Evolutionary conservation across 176 grass and related monocot genomes (phyloP).

Genomic region (Phoenix dactylifera): DNA sequence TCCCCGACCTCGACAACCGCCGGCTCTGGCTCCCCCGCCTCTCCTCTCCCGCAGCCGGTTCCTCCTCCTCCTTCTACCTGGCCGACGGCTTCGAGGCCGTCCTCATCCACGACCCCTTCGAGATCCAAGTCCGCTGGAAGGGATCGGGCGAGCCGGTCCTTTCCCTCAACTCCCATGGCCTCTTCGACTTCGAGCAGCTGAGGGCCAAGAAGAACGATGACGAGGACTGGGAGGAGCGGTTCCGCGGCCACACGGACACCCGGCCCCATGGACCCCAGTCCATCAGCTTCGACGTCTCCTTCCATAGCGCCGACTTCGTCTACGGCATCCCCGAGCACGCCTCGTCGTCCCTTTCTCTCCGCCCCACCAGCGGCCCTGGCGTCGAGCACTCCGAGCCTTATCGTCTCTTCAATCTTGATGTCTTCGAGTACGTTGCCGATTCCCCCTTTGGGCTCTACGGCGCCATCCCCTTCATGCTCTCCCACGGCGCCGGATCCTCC

Average conservation of each 20-base stretch:
- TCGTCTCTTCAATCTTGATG: conserved; percentile 88
- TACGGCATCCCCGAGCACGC: conserved; percentile 91
- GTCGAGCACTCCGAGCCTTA: conserved; percentile 83
- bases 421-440: conserved; percentile 80
- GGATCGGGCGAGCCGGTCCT: conserved; percentile 42
- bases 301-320: conserved; percentile 73
- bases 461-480: conserved; percentile 92
- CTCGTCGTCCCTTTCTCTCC: conserved; percentile 59
- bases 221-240: conserved; percentile 66
- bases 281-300: conserved; percentile 79
- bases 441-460: conserved; percentile 90
- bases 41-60: conserved; percentile 8
- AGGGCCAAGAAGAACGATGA: conserved; percentile 42
- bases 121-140: conserved; percentile 44
- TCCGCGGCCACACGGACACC: conserved; percentile 85
- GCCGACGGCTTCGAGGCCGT: conserved; percentile 52
- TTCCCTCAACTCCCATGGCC: conserved; percentile 78
- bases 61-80: conserved; percentile 48
- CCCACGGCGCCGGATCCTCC: conserved; percentile 33
- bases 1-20: conserved; percentile 50
- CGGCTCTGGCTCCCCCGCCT: conserved; percentile 48
- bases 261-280: conserved; percentile 79
- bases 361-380: conserved; percentile 58
- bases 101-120: conserved; percentile 64
- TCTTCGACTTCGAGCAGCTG: conserved; percentile 88